Conservation (phyloP, 441 rosid species). For the Adansonia grandidieri region DNA sequence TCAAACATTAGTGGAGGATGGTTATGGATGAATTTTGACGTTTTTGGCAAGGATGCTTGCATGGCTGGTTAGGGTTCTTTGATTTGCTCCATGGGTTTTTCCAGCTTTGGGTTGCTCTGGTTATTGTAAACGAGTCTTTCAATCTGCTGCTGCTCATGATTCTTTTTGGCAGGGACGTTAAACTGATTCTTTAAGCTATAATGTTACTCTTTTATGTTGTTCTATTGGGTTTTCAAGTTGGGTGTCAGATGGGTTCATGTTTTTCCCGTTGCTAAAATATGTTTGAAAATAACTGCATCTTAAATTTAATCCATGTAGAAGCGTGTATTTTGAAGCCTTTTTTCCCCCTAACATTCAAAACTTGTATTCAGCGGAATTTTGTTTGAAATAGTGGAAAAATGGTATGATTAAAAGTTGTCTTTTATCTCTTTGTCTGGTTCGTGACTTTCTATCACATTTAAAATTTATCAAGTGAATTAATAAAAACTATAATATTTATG, state of each 20-base stretch:
- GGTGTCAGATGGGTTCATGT: not conserved
- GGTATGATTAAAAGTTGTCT: not conserved
- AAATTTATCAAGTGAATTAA: too few relatives aligned
- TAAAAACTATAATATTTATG: too few relatives aligned
- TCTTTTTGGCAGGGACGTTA: too few relatives aligned
- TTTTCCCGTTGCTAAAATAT: not conserved
- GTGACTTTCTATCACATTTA: too few relatives aligned
- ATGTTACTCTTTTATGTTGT: not conserved
- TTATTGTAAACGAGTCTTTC: not conserved
- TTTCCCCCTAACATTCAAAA: not conserved
- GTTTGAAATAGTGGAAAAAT: not conserved
- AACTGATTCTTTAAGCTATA: too few relatives aligned
- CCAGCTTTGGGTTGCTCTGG: not conserved
- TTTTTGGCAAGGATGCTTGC: not conserved
- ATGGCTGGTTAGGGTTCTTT: too few relatives aligned
- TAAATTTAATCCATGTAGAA: not conserved
- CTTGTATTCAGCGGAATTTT: not conserved
- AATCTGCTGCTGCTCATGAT: not conserved
- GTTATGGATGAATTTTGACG: not conserved
- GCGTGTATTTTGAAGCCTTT: not conserved
- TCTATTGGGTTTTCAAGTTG: not conserved
- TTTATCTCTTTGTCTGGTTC: too few relatives aligned
- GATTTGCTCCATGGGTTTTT: not conserved
- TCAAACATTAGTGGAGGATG: not conserved
- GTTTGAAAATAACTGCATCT: not conserved